Evolutionary conservation across 306 rosid species (phyloP), one percentile per base, ranked within the genome.

Genomic region (Lagenaria siceraria): DNA sequence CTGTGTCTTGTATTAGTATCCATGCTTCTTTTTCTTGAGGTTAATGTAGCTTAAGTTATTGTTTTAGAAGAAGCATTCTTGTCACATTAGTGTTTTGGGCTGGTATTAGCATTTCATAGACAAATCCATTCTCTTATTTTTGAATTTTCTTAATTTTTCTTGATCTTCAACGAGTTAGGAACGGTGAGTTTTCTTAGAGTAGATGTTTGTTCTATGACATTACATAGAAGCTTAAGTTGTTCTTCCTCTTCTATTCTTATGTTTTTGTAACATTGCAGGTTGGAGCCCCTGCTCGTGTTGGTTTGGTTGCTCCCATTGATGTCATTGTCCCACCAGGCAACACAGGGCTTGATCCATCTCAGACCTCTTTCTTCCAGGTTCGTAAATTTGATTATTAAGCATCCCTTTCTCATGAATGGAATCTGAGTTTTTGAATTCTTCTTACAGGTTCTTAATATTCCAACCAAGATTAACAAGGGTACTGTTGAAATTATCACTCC

Each of bases 271-370:
- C 3, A 55, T 14, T 25, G 51, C 65, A 92, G 97, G 98, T 94
- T 36, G 96, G 95, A 79, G 98, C 98, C 19, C 98, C 98, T 79
- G 98, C 98, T 60, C 98, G 98, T 90, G 98, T 94, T 43, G 98
- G 97, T 73, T 83, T 94, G 86, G 87, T 91, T 75, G 98, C 98
- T 12, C 98, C 98, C 19, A 94, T 94, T 85, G 98, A 94, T 82
- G 98, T 94, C 0, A 83, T 94, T 21, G 96, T 91, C 11, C 97
- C 98, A 59, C 97, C 97, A 0, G 98, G 98, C 38, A 94, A 94
- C 92, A 94, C 98, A 1, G 97, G 98, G 10, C 93, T 94, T 6
- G 98, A 94, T 56, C 98, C 98, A 13, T 94, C 98, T 0, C 97
- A 94, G 83, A 94, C 98, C 0, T 94, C 98, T 69, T 94, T 91